Base-by-base conservation (phyloP, 2,329 filamentous ascomycete species). In the Beauveria bassiana region DNA sequence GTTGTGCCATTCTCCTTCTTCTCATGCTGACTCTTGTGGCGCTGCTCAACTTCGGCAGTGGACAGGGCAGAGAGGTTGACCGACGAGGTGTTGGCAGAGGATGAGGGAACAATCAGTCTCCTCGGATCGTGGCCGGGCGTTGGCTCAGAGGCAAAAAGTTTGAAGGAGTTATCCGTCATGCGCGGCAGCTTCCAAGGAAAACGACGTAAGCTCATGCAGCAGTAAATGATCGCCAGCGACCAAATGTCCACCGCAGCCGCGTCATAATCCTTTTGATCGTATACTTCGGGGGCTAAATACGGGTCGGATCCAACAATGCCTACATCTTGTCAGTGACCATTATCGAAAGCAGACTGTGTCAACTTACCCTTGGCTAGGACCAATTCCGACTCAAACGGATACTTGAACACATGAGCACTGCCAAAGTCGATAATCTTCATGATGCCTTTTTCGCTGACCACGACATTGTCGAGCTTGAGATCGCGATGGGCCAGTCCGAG, bases 391-490 rank as follows among this genome's bases (percentile, higher is more conserved):
- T 99, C 95, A 70, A 99, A 98, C 0, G 95, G 95, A 79, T 99
- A 99, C 69, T 90, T 87, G 78, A 96, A 99, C 46, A 99, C 93
- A 66, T 95, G 93, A 0, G 95, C 93, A 76, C 93, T 98, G 28
- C 95, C 95, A 75, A 99, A 99, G 74, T 99, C 95, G 70, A 99
- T 99, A 66, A 99, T 90, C 76, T 99, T 99, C 92, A 99, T 96
- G 68, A 99, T 98, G 2, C 95, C 95, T 70, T 89, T 86, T 70
- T 96, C 90, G 71, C 93, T 98, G 63, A 99, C 93, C 31, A 99
- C 95, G 22, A 99, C 95, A 68, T 99, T 99, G 77, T 99, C 95
- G 68, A 99, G 77, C 76, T 99, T 99, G 69, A 99, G 72, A 79
- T 99, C 95, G 50, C 95, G 86, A 75, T 99, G 95, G 12, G 95